These are phyloP conservation scores for Draba incana DNA, from an alignment of 345 rosid genomes.

Conservation along the genomic window DNA sequence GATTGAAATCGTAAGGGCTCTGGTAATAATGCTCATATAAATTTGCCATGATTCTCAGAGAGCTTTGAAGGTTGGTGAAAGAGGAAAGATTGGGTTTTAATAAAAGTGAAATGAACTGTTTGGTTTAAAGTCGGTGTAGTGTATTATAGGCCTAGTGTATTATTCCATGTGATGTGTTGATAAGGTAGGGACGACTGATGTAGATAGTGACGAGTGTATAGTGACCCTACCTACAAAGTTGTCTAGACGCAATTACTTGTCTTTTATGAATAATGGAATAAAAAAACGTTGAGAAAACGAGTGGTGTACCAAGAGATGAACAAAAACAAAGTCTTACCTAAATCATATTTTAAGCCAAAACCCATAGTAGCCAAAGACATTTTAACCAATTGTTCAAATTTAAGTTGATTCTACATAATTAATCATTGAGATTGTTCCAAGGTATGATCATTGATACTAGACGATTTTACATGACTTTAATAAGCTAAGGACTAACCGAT, in stretches of 20 bases:
- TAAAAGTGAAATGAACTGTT: conserved; percentile 28
- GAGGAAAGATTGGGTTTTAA: background rate
- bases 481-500: conserved; percentile 33
- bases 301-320: conserved; percentile 6
- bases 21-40: conserved; percentile 36
- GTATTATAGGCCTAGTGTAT: conserved; percentile 6
- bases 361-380: too few relatives aligned
- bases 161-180: conserved; percentile 39
- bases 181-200: conserved; percentile 36
- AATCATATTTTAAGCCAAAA: too few relatives aligned
- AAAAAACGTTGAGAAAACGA: conserved; percentile 26
- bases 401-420: too few relatives aligned
- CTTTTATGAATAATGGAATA: conserved; percentile 20
- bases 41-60: conserved; percentile 22
- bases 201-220: conserved; percentile 36
- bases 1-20: conserved; percentile 25
- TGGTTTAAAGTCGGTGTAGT: conserved; percentile 31
- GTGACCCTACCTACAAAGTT: conserved; percentile 35
- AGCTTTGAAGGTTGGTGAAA: conserved; percentile 4
- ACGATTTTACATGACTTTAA: conserved; percentile 17
- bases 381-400: too few relatives aligned
- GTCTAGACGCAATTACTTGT: conserved; percentile 23
- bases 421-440: too few relatives aligned
- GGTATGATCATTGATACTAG: conserved; percentile 17
- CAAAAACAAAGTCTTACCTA: too few relatives aligned